Evolutionary conservation across 1,284 basidiomycete species (phyloP), one percentile per base, ranked within the genome.

Genomic region (Cryptococcus jaspeensis): DNA sequence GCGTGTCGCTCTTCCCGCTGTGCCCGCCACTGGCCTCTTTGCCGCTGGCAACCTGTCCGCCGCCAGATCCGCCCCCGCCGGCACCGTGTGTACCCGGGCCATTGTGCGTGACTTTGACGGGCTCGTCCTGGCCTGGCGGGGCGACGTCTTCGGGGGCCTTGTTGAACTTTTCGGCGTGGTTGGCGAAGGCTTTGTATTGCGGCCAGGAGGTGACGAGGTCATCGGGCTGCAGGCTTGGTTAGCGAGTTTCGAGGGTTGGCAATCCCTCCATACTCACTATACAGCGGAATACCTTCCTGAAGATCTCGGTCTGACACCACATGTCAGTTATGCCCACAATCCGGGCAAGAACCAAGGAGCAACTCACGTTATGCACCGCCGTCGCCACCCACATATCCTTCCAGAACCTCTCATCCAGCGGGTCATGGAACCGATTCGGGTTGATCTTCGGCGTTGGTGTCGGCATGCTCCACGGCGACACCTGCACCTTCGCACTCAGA

Each of bases 171-270:
- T 92, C 90, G 58, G 90, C 87, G 68, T 90, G 83, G 36, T 82
- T 77, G 41, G 72, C 73, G 60, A 90, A 95, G 59, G 92, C 88
- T 72, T 87, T 93, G 79, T 95, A 95, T 70, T 91, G 89, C 67
- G 92, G 92, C 94, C 93, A 97, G 0, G 92, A 93, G 1, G 87
- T 88, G 52, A 96, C 85, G 15, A 87, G 80, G 73, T 97, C 92
- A 72, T 96, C 93, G 4, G 93, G 93, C 63, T 72, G 35, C 3
- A 45, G 8, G 18, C 22, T 8, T 15, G 15, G 49, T 58, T 28
- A 66, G 54, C 42, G 13, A 28, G 20, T 22, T 12, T 43, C 25
- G 36, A 41, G 11, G 36, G n/a, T n/a, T 32, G n/a, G 8, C 13
- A 18, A 42, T 12, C 16, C 3, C 28, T 9, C 9, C 9, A 4